Base-by-base conservation (phyloP, 768 basidiomycete genomes). In the Tylopilus sp. region DNA sequence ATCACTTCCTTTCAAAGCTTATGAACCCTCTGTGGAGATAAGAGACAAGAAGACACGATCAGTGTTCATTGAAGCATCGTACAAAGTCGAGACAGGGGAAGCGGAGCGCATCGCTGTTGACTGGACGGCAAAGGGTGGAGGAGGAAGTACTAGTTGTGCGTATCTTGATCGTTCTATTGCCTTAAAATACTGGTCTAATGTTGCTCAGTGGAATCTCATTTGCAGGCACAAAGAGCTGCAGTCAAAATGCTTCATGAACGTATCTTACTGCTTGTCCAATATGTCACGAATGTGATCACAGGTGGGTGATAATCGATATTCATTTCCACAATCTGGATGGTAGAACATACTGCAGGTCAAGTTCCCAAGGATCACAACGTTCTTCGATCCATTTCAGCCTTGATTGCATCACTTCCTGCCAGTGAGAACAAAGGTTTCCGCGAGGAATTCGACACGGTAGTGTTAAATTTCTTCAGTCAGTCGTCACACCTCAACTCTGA, bases 61-160 rank as follows among this genome's bases (percentile, higher is more conserved):
- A 1, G 85, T 87, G 12, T 96, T 90, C 62, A 83, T 96, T 41
- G 88, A 92, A 63, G 90, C 87, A 1, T 75, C 87, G 4, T 98
- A 86, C 72, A 86, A 82, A 45, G 87, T 99, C 17, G 96, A 98
- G 71, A 98, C 96, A 0, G 97, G 96, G 30, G 97, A 99, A 72
- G 97, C 97, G 16, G 97, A 99, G 68, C 85, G 97, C 34, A 98
- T 99, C 57, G 97, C 97, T 7, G 97, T 99, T 0, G 96, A 98
- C 68, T 96, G 92, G 81, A 91, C 91, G 3, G 89, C 91, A 24
- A 84, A 85, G 67, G 89, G 90, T 10, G 90, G 92, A 44, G 89
- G 83, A 26, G 88, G 85, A 57, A 87, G 86, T 38, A 89, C 85
- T 14, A 90, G 85, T 57, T 74, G 92, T 93, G 60, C 72, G 89